These are phyloP conservation scores for Sugiyamaella neomexicana DNA, from an alignment of 1,139 yeast genomes.

Conservation along the genomic window DNA sequence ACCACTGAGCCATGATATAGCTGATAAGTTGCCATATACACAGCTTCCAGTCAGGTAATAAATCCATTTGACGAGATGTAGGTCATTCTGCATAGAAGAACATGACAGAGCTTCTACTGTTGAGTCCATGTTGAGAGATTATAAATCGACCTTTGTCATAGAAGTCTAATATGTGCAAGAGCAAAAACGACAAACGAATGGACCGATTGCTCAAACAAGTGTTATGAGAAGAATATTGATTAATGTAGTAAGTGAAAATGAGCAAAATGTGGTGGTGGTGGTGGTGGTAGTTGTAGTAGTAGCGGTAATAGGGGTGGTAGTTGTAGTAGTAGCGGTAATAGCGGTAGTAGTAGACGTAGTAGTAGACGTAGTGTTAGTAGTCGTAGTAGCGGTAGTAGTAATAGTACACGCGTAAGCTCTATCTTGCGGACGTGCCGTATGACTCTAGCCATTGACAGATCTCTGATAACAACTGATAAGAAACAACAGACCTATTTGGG, in stretches of 20 bases:
- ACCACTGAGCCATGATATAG: conserved; percentile 44
- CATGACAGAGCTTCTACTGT: conserved; percentile 17
- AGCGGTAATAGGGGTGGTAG: too few relatives aligned
- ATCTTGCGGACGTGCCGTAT: background rate
- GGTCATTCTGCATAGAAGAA: conserved; percentile 27
- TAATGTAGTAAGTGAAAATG: too few relatives aligned
- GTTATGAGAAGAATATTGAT: too few relatives aligned
- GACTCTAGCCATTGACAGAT: background rate
- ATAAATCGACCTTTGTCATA: too few relatives aligned
- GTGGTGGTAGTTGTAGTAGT: too few relatives aligned
- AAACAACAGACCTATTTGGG: conserved; percentile 1
- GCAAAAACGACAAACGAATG: too few relatives aligned
- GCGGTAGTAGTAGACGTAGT: too few relatives aligned
- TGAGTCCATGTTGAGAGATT: background rate
- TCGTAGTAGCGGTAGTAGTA: background rate
- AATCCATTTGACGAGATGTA: conserved; percentile 36
- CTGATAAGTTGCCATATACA: conserved; percentile 35
- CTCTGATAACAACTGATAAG: conserved; percentile 13
- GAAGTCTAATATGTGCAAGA: too few relatives aligned
- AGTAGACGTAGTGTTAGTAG: too few relatives aligned
- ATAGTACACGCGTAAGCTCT: background rate
- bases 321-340: too few relatives aligned
- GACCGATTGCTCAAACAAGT: too few relatives aligned
- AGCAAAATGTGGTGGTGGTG: too few relatives aligned
- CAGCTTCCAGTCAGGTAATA: conserved; percentile 36